These are phyloP conservation scores for Calocybe cyanea DNA, from an alignment of 768 basidiomycete species.

Conservation along the genomic window DNA sequence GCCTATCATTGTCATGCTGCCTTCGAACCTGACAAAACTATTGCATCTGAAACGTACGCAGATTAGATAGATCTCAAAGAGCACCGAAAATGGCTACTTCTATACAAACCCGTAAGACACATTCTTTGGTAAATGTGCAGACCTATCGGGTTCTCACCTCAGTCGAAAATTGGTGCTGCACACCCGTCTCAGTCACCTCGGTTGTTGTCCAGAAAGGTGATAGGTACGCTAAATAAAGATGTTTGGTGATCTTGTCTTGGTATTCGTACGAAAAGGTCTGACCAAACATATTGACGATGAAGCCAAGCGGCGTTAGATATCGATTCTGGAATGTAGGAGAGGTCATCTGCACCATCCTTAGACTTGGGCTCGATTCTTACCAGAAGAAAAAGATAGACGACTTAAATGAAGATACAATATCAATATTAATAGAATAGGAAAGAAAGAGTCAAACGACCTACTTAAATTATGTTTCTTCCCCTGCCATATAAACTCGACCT, in stretches of 20 bases:
- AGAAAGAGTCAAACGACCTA: too few species aligned
- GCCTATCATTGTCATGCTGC: constrained; percentile 49
- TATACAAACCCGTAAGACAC: too few species aligned
- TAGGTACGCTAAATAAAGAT: constrained; percentile 32
- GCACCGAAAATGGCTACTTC: too few species aligned
- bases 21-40: constrained; percentile 49
- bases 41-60: constrained; percentile 21
- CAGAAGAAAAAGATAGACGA: constrained; percentile 40
- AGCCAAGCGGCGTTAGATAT: constrained; percentile 60
- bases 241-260: not conserved
- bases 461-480: constrained; percentile 1
- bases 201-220: constrained; percentile 35
- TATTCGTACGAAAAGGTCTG: constrained; percentile 1
- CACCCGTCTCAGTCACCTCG: too few species aligned
- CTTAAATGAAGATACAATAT: too few species aligned
- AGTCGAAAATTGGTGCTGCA: too few species aligned
- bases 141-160: constrained; percentile 26
- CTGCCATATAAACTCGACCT: not conserved
- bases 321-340: constrained; percentile 41
- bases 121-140: too few species aligned
- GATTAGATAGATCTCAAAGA: too few species aligned
- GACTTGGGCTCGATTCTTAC: constrained; percentile 19
- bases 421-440: too few species aligned
- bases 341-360: not conserved
- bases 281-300: constrained; percentile 55